Percentiles rank a stretch among this genome's conserved stretches.
These are phyloP conservation scores for Leucoagaricus sp. DNA, from an alignment of 1,284 basidiomycete genomes.

Conservation along the genomic window DNA sequence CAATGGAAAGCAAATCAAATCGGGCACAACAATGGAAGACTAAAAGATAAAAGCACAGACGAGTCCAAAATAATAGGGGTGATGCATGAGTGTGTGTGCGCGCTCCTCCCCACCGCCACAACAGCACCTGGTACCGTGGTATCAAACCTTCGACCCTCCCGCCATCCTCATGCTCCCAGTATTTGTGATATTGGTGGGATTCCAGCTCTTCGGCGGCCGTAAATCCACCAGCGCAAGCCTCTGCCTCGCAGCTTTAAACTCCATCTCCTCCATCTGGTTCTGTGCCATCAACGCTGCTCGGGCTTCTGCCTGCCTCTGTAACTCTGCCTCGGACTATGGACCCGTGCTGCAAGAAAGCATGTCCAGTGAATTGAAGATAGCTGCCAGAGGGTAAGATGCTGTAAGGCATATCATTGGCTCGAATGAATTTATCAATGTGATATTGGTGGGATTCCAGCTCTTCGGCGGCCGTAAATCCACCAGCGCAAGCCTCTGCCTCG, in stretches of 20 bases:
- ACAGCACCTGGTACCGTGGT: not conserved
- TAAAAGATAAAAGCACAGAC: constrained; percentile 5
- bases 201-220: constrained; percentile 74
- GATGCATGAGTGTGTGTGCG: not conserved
- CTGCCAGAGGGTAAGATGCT: too few relatives aligned
- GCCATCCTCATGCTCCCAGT: constrained; percentile 16
- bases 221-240: constrained; percentile 72
- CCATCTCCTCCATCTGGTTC: constrained; percentile 74
- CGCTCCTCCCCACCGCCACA: not conserved
- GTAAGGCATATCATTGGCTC: too few relatives aligned
- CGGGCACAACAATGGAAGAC: not conserved
- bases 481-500: constrained; percentile 70
- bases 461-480: constrained; percentile 75
- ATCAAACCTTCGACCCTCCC: constrained; percentile 8
- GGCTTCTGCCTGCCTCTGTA: constrained; percentile 79
- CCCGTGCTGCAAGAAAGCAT: too few relatives aligned
- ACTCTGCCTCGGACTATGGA: constrained; percentile 80
- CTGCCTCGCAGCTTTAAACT: constrained; percentile 76
- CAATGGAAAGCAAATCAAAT: constrained; percentile 2
- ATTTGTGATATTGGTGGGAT: constrained; percentile 53
- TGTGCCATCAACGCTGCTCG: constrained; percentile 74
- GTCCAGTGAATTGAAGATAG: too few relatives aligned
- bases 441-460: constrained; percentile 76
- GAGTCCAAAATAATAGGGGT: constrained; percentile 3
- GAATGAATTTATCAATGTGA: too few relatives aligned